Conservation (phyloP, 176 grass and related monocot species). For the Typha latifolia region DNA sequence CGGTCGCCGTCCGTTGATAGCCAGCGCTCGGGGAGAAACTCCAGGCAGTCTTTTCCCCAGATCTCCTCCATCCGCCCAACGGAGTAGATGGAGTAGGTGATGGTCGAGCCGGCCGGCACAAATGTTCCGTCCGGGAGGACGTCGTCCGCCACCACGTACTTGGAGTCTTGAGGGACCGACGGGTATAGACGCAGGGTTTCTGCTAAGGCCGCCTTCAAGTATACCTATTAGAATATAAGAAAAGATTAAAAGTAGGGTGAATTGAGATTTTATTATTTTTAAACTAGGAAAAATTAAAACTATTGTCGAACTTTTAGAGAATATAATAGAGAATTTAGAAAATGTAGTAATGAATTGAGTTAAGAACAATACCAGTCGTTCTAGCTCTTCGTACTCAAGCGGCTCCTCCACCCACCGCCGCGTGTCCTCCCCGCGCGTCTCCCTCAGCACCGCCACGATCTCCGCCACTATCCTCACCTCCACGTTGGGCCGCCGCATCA, state of each 20-base stretch:
- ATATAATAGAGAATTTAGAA: no score
- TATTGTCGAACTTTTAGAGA: no score
- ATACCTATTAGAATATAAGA: constrained; percentile 16
- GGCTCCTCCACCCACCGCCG: constrained; percentile 50
- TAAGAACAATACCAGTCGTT: constrained; percentile 30
- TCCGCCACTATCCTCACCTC: constrained; percentile 61
- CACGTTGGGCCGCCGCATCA: constrained; percentile 64
- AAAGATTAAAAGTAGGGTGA: no score
- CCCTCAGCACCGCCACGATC: constrained; percentile 54
- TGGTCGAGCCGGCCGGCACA: constrained; percentile 64
- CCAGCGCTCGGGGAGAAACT: constrained; percentile 86
- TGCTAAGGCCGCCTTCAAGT: constrained; percentile 68
- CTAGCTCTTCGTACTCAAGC: constrained; percentile 75
- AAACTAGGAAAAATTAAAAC: no score
- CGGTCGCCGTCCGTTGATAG: constrained; percentile 50
- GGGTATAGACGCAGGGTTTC: constrained; percentile 87
- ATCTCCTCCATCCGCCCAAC: constrained; percentile 79
- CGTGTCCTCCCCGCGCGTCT: constrained; percentile 59
- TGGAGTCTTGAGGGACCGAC: constrained; percentile 86
- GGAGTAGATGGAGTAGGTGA: constrained; percentile 98
- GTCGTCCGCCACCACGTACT: constrained; percentile 85
- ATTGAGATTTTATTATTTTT: no score
- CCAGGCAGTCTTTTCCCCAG: constrained; percentile 83
- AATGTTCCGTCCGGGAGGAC: constrained; percentile 73
- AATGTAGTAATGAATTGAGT: no score